These are phyloP conservation scores for Dothiorella sarmentorum DNA, from an alignment of 2,329 filamentous ascomycete genomes.

Conservation along the genomic window DNA sequence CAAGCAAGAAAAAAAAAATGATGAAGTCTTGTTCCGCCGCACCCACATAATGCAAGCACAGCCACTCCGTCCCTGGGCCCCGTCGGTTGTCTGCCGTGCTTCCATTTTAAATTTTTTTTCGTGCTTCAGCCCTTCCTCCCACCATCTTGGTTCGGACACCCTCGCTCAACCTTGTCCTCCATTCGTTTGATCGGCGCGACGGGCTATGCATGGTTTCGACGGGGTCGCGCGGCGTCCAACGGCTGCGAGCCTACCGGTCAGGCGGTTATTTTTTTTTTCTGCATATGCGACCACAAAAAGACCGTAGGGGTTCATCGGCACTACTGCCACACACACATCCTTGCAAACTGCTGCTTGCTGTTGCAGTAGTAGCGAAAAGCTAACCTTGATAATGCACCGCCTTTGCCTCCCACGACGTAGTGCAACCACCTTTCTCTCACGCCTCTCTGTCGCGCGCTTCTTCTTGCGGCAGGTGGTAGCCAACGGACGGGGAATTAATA, in stretches of 20 bases:
- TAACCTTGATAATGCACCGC: too few relatives aligned
- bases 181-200: constrained; percentile 1
- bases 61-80: neutral
- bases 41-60: neutral
- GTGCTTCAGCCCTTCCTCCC: neutral
- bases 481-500: neutral
- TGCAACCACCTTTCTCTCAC: neutral
- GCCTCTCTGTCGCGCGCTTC: neutral
- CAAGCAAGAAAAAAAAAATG: neutral
- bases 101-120: neutral
- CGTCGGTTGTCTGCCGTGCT: neutral
- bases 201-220: too few relatives aligned
- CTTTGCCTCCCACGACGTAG: neutral
- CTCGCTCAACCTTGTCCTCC: too few relatives aligned
- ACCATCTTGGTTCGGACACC: too few relatives aligned
- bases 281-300: neutral
- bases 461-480: neutral
- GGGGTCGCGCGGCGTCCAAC: too few relatives aligned
- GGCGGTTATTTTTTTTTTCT: neutral
- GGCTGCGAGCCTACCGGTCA: neutral
- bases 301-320: too few relatives aligned
- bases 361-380: too few relatives aligned
- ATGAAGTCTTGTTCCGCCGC: too few relatives aligned
- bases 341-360: too few relatives aligned
- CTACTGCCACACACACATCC: neutral